These are phyloP conservation scores for Auriscalpium orientale DNA, from an alignment of 768 basidiomycete species.

Conservation along the genomic window DNA sequence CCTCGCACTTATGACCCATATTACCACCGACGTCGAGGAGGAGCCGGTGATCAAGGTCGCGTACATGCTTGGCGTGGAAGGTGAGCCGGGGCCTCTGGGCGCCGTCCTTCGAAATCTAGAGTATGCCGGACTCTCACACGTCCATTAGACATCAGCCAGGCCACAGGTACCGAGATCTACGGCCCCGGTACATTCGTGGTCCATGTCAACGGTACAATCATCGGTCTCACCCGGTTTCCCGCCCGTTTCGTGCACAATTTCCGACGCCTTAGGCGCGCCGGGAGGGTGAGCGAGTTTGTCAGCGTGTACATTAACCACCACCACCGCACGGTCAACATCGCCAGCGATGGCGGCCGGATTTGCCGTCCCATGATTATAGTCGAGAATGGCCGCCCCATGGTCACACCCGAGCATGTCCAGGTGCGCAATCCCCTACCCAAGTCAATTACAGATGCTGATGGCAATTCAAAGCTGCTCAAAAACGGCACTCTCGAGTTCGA, in stretches of 20 bases:
- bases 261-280: constrained; percentile 85
- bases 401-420: constrained; percentile 71
- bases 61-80: constrained; percentile 96
- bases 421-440: constrained; percentile 35
- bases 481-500: constrained; percentile 77
- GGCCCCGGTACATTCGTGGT: constrained; percentile 89
- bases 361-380: constrained; percentile 98
- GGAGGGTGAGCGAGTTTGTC: constrained; percentile 92
- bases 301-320: constrained; percentile 95
- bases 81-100: constrained; percentile 32
- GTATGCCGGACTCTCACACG: neutral
- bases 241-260: constrained; percentile 83
- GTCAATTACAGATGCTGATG: constrained; percentile 5
- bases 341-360: constrained; percentile 94
- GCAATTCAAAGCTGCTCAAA: constrained; percentile 59
- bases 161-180: constrained; percentile 94
- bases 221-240: constrained; percentile 86
- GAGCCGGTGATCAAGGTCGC: constrained; percentile 84
- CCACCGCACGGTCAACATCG: constrained; percentile 91
- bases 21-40: constrained; percentile 97
- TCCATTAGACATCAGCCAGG: constrained; percentile 74
- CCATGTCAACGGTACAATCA: constrained; percentile 93
- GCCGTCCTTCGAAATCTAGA: neutral
- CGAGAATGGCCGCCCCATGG: constrained; percentile 68
- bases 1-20: constrained; percentile 97